phyloP scores from a whole-genome alignment of 2,329 filamentous ascomycete species.

The Dactylellina haptotyla region DNA sequence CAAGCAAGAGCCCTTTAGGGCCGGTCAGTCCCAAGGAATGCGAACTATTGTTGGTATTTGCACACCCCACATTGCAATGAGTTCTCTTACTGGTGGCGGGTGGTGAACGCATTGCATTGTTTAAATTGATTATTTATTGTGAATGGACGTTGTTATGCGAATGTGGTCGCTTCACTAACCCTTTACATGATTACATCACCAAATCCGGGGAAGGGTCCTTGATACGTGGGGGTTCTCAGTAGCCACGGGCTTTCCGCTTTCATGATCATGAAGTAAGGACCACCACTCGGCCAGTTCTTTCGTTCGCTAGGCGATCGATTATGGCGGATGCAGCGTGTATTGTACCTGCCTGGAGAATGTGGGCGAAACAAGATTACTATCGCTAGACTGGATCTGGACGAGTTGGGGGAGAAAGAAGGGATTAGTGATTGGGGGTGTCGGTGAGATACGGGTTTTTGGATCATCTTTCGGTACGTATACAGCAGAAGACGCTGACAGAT shows the following conservation, averaged over 20 bases:
- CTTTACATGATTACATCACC: slow-evolving; percentile 50
- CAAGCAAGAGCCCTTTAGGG: background rate
- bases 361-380: background rate
- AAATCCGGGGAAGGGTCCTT: slow-evolving; percentile 43
- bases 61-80: slow-evolving; percentile 9
- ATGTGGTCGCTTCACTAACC: background rate
- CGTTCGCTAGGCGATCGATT: slow-evolving; percentile 30
- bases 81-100: background rate
- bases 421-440: too few relatives aligned
- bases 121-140: background rate
- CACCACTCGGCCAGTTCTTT: background rate
- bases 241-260: slow-evolving; percentile 35
- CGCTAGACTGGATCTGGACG: background rate
- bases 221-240: slow-evolving; percentile 29
- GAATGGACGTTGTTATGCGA: background rate
- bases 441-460: too few relatives aligned
- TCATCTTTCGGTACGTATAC: too few relatives aligned
- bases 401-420: background rate
- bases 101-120: background rate
- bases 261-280: slow-evolving; percentile 3
- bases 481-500: too few relatives aligned
- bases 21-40: background rate
- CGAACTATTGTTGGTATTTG: background rate
- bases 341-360: background rate
- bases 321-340: slow-evolving; percentile 44